phyloP scores from a whole-genome alignment of 2,329 filamentous ascomycete species.

The Alternaria brassicae region DNA sequence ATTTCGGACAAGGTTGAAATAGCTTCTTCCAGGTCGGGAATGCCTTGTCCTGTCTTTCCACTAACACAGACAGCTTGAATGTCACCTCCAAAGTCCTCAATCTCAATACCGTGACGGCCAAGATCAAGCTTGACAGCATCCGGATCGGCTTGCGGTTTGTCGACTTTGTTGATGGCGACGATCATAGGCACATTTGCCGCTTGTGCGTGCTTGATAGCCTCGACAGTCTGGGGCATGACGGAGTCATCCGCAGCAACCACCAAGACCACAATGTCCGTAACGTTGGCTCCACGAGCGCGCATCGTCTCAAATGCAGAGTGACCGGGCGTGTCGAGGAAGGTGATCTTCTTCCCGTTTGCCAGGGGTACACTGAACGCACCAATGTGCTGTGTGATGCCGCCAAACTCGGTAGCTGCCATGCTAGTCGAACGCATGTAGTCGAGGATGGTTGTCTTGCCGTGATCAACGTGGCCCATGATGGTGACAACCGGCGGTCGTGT shows the following conservation, averaged over 20 bases:
- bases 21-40: slow-evolving; percentile 90
- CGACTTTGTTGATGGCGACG: slow-evolving; percentile 96
- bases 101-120: slow-evolving; percentile 80
- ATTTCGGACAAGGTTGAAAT: slow-evolving; percentile 86
- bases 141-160: slow-evolving; percentile 81
- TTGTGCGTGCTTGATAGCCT: slow-evolving; percentile 93
- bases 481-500: slow-evolving; percentile 90
- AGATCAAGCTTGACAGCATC: slow-evolving; percentile 90
- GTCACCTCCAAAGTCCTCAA: slow-evolving; percentile 95
- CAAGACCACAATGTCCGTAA: slow-evolving; percentile 95
- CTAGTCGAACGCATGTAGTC: slow-evolving; percentile 94
- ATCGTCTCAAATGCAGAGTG: slow-evolving; percentile 96
- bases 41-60: slow-evolving; percentile 91
- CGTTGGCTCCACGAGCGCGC: slow-evolving; percentile 92
- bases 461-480: slow-evolving; percentile 99
- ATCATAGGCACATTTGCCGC: slow-evolving; percentile 91
- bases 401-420: slow-evolving; percentile 88
- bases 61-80: slow-evolving; percentile 91
- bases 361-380: slow-evolving; percentile 94
- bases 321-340: slow-evolving; percentile 95
- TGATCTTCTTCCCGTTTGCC: slow-evolving; percentile 83
- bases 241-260: slow-evolving; percentile 97
- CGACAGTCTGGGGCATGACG: slow-evolving; percentile 95
- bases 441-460: slow-evolving; percentile 95
- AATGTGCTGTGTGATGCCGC: slow-evolving; percentile 98